Evolutionary conservation across 768 basidiomycete species (phyloP).

Genomic region (Melanogaster broomeanus): DNA sequence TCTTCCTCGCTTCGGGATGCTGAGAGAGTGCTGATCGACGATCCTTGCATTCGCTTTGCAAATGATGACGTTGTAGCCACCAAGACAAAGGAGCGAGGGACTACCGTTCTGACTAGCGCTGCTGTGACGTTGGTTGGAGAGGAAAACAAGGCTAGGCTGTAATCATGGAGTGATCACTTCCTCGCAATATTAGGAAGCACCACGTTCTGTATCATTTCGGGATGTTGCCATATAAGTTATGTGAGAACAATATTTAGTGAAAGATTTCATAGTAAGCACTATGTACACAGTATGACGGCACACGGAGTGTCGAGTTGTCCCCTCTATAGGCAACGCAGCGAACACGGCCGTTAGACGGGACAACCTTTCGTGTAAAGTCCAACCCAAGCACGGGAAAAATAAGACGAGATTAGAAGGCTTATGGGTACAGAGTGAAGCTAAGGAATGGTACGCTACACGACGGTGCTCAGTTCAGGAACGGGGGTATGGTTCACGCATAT

Average conservation of each 20-base stretch:
- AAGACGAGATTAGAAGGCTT: too few species aligned
- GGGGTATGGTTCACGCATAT: too few species aligned
- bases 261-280: too few species aligned
- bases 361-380: neutral
- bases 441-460: too few species aligned
- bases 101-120: constrained; percentile 73
- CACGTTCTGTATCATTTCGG: neutral
- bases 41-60: neutral
- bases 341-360: neutral
- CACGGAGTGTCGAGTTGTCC: neutral
- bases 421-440: too few species aligned
- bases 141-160: constrained; percentile 63
- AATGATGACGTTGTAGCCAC: constrained; percentile 48
- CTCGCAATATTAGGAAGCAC: constrained; percentile 37
- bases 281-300: too few species aligned
- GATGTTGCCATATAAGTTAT: neutral
- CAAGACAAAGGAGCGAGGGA: constrained; percentile 85
- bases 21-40: neutral
- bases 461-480: too few species aligned
- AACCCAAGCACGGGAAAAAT: too few species aligned
- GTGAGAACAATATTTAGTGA: neutral
- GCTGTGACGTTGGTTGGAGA: constrained; percentile 69
- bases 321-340: neutral
- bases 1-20: neutral
- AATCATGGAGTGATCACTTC: constrained; percentile 33